Percentiles rank a stretch among this genome's conserved stretches.
Conservation (phyloP, 768 basidiomycete genomes). For the Boletus pseudo-olivaceus region DNA sequence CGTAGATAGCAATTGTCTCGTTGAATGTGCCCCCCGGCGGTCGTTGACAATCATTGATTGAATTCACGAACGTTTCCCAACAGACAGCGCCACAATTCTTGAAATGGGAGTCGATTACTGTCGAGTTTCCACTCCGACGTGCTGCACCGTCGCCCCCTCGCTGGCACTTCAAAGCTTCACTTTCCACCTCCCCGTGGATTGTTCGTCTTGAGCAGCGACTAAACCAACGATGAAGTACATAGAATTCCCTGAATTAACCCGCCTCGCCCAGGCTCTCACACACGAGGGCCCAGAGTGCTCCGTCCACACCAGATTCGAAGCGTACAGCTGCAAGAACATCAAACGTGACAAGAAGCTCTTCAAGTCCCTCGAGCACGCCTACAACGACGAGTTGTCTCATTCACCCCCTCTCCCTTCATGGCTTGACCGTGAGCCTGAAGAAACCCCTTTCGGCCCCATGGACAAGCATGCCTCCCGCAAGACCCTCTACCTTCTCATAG, state of each 20-base stretch:
- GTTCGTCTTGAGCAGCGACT: background rate
- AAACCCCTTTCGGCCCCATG: constrained; percentile 89
- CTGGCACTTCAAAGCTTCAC: too few species aligned
- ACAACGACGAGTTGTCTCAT: constrained; percentile 70
- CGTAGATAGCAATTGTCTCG: background rate
- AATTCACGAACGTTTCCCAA: constrained; percentile 10
- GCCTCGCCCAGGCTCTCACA: constrained; percentile 73
- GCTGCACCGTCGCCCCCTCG: background rate
- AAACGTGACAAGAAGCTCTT: constrained; percentile 96
- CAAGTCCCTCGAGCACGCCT: constrained; percentile 85
- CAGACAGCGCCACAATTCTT: constrained; percentile 14
- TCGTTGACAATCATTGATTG: too few species aligned
- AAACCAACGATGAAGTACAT: constrained; percentile 75
- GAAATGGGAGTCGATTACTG: constrained; percentile 9
- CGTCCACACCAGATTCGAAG: constrained; percentile 91
- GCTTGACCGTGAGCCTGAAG: constrained; percentile 66
- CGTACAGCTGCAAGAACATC: constrained; percentile 97
- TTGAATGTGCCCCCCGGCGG: background rate
- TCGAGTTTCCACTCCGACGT: constrained; percentile 21
- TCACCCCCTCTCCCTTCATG: constrained; percentile 85
- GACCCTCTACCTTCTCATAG: constrained; percentile 93
- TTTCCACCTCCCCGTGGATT: background rate
- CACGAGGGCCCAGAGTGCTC: constrained; percentile 86
- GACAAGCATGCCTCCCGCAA: constrained; percentile 82
- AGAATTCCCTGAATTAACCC: constrained; percentile 74